Evolutionary conservation across 2,329 filamentous ascomycete genomes (phyloP), one percentile per base, ranked within the genome.

Genomic region (Talaromyces sp.): DNA sequence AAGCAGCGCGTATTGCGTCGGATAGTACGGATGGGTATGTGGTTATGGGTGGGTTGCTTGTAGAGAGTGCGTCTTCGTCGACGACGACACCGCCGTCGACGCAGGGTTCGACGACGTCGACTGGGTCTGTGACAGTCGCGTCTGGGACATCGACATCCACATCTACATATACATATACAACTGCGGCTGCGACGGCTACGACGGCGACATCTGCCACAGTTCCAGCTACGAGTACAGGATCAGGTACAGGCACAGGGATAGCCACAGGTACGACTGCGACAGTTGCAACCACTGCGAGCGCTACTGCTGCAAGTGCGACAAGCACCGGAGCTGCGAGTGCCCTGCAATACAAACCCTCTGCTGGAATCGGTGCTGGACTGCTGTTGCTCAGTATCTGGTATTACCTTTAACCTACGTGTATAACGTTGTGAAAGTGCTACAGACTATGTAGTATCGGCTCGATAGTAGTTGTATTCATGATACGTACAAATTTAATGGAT

Each of bases 1-100:
- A 55, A 35, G 63, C 66, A 24, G 60, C 67, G n/a, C 21, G 27
- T 9, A 50, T 59, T 12, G 27, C 57, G 17, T 8, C 11, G 3
- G 3, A 29, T 26, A 56, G 54, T 24, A 56, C 38, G 1, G 38
- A 19, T 32, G 54, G 54, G 14, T 9, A 21, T 19, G 54, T 14
- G 3, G 54, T 56, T 3, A 56, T 6, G 19, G 54, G 54, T 31
- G 54, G 54, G 17, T 10, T 56, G 14, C 19, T 56, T 48, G 38
- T 56, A 12, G 54, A 9, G 4, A 56, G 24, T 48, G 41, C 14
- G 12, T 48, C 54, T 19, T 56, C 54, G 10, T 56, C 54, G 5
- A 35, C 48, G 10, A 11, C 31, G 11, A 8, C n/a, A 8, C 31
- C 35, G 14, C 31, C 35, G 12, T 41, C 35, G 12, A 14, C 35